Conservation (phyloP, 2,329 filamentous ascomycete species). For the Diaporthe amygdali region DNA sequence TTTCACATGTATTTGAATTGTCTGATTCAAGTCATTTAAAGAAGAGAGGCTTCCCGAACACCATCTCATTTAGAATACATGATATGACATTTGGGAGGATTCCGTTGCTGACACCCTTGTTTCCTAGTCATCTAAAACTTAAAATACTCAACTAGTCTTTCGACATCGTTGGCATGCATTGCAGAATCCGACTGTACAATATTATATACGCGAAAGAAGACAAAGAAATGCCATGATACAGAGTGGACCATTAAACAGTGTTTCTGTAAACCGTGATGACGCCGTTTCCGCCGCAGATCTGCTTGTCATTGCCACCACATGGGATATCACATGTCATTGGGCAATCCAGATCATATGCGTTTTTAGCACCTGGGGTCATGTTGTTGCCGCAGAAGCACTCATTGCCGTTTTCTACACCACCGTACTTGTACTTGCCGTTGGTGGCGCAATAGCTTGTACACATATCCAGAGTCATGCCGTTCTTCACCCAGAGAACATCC, state of each 20-base stretch:
- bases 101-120: too few relatives aligned
- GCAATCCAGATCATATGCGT: slow-evolving; percentile 43
- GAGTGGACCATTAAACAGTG: neutral
- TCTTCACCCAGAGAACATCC: slow-evolving; percentile 1
- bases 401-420: slow-evolving; percentile 27
- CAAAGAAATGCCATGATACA: too few relatives aligned
- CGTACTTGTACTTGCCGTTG: slow-evolving; percentile 22
- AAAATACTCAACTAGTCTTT: too few relatives aligned
- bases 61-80: neutral
- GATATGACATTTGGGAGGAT: neutral
- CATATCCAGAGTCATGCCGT: slow-evolving; percentile 25
- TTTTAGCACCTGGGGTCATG: slow-evolving; percentile 30
- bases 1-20: neutral
- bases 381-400: slow-evolving; percentile 30
- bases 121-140: neutral
- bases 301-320: neutral
- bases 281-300: neutral
- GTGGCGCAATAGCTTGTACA: slow-evolving; percentile 24
- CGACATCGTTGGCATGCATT: too few relatives aligned
- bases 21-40: neutral
- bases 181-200: too few relatives aligned
- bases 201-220: neutral
- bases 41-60: neutral
- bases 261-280: neutral
- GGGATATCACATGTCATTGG: slow-evolving; percentile 36